Evolutionary conservation across 2,329 filamentous ascomycete species (phyloP), one percentile per base, ranked within the genome.

Genomic region (Lasiodiplodia hormozganensis): DNA sequence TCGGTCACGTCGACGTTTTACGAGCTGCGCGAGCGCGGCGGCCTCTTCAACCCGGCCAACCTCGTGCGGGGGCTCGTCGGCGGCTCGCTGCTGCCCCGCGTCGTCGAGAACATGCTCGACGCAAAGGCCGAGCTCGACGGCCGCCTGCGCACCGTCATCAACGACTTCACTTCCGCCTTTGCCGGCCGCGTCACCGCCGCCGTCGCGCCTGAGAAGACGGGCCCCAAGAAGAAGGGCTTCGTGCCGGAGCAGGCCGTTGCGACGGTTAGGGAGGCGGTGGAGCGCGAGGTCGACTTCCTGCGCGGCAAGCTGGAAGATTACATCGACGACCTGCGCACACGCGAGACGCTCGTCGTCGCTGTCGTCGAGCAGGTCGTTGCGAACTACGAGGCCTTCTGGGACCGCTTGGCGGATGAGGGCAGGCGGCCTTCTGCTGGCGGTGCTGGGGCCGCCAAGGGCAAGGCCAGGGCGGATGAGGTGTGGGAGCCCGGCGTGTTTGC

Each of bases 61-160:
- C 85, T 90, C 54, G 83, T 90, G 72, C 85, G 86, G 0, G 84
- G 86, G 0, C 80, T 90, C 12, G 84, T 88, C 66, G 84, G 86
- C 34, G 82, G 84, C 43, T 83, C 85, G 11, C 84, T 91, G 2
- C 80, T 91, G 36, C 89, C 89, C 0, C 87, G 87, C 56, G 89
- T 91, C 2, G 87, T 91, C 0, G 88, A 90, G 74, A 90, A 90
- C 74, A 91, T 91, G 89, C 83, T 91, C 18, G 89, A 91, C 74
- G 89, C 89, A 23, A 91, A 91, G 78, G 88, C 87, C 12, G 89
- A 91, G 76, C 82, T 91, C 0, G 89, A 91, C 71, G 87, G 86
- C 0, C 82, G 86, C 8, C 81, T 91, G 8, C 80, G 89, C 51
- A 86, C 84, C 6, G 87, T 88, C 1, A 91, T 91, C 75, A 89